Evolutionary conservation across 2,329 filamentous ascomycete species (phyloP), one percentile per base, ranked within the genome.

Genomic region (Ceratocystis albifundus): DNA sequence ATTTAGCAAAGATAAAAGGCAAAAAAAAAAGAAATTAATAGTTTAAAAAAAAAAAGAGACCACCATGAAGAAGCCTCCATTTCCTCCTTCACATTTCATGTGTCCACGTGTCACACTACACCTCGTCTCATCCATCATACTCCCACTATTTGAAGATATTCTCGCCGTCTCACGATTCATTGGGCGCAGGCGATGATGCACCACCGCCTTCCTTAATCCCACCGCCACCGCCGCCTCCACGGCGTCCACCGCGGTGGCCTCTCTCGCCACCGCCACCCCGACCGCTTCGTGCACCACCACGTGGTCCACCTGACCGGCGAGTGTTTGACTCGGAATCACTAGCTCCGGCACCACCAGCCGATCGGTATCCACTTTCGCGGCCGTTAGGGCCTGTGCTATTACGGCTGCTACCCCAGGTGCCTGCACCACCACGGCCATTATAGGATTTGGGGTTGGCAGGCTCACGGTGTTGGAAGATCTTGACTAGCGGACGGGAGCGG

Each of bases 401-500:
- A 70, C 80, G 79, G 74, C 82, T 88, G 72, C 80, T 82, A 61
- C 86, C 86, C 84, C 85, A 88, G 71, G 80, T 86, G 61, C 84
- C 85, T 45, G 85, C 84, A 65, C 85, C 85, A 64, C 85, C 85
- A 61, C 88, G 84, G 71, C 74, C 82, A 72, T 71, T 76, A 70
- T 80, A 84, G 28, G 79, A 73, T 72, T 82, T 83, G 36, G 30
- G 20, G 48, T 50, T 61, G 30, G 36, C 55, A 69, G 74, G 80
- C 71, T 83, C 82, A 70, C 84, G 85, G 61, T 88, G 86, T 72
- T 89, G 84, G 77, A 91, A 96, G 72, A 91, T 84, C 79, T 91
- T 91, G 68, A 96, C 86, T 66, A 90, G 83, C 15, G 90, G 89
- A 76, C 88, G 89, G 69, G 87, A 88, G 69, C 89, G 85, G 69